Evolutionary conservation across 768 basidiomycete genomes (phyloP).

Genomic region (Gautieria morchelliformis): DNA sequence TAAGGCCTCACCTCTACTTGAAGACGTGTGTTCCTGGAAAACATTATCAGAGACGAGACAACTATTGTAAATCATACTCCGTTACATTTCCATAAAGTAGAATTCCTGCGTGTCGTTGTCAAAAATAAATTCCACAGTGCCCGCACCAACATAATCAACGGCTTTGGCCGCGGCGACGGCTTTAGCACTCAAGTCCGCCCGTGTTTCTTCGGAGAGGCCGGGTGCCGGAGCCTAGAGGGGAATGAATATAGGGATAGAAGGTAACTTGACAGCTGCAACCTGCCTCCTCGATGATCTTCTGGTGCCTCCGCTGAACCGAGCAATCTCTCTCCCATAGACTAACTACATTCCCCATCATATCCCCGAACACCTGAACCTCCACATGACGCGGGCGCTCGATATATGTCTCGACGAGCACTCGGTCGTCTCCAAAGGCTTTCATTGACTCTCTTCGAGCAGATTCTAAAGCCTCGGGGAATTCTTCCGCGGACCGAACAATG

Average conservation of each 20-base stretch:
- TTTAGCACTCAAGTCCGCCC: slow-evolving; percentile 74
- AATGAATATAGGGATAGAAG: too few species aligned
- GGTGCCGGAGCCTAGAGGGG: slow-evolving; percentile 77
- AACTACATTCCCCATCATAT: slow-evolving; percentile 68
- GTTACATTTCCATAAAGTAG: slow-evolving; percentile 94
- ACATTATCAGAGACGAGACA: neutral
- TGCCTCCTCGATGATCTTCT: slow-evolving; percentile 93
- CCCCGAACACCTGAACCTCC: slow-evolving; percentile 93
- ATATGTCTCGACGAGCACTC: slow-evolving; percentile 84
- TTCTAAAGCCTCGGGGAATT: slow-evolving; percentile 70
- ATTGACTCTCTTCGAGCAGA: slow-evolving; percentile 85
- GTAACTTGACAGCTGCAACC: slow-evolving; percentile 3
- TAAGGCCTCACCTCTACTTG: slow-evolving; percentile 50
- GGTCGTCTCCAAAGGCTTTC: slow-evolving; percentile 82
- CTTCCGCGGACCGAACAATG: slow-evolving; percentile 52
- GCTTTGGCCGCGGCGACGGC: slow-evolving; percentile 90
- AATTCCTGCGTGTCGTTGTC: slow-evolving; percentile 83
- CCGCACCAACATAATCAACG: slow-evolving; percentile 85
- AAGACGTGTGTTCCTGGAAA: slow-evolving; percentile 64
- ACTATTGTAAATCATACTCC: neutral
- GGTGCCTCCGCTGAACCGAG: slow-evolving; percentile 84
- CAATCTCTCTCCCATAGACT: slow-evolving; percentile 95
- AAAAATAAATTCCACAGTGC: slow-evolving; percentile 95
- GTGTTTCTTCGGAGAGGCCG: slow-evolving; percentile 66
- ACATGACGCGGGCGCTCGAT: slow-evolving; percentile 82